Conservation (phyloP, 306 rosid species). For the Mimosa bimucronata region DNA sequence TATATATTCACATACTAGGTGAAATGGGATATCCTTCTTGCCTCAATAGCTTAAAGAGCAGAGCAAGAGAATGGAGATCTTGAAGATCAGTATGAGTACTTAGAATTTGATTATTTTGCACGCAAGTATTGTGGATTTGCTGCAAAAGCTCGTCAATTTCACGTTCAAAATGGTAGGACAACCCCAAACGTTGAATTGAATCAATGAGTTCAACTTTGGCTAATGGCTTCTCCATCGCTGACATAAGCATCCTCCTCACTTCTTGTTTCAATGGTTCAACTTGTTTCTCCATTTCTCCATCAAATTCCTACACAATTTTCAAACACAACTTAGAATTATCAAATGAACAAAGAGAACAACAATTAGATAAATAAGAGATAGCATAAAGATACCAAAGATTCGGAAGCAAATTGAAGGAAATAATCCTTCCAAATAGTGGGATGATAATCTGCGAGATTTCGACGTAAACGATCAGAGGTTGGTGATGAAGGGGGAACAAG, state of each 20-base stretch:
- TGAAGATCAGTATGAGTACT: neutral
- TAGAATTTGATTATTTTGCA: neutral
- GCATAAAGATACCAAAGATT: no score
- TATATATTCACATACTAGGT: constrained; percentile 15
- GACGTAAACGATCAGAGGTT: neutral
- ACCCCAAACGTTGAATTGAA: constrained; percentile 52
- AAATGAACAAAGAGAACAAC: no score
- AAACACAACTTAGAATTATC: no score
- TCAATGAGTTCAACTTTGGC: constrained; percentile 40
- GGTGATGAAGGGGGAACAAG: neutral
- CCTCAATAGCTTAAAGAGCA: constrained; percentile 51
- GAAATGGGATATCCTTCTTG: constrained; percentile 47
- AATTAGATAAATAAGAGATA: no score
- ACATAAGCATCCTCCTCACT: constrained; percentile 39
- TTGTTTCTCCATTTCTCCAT: no score
- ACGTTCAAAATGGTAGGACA: no score
- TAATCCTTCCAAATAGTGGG: no score
- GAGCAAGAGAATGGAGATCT: constrained; percentile 38
- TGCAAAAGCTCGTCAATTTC: no score
- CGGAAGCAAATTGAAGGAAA: no score
- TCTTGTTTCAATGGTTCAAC: constrained; percentile 36
- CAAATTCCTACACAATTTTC: no score
- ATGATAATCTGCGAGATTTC: neutral
- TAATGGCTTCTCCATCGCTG: neutral
- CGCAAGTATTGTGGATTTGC: no score